Evolutionary conservation across 805 yeast genomes (phyloP), one percentile per base, ranked within the genome.

Genomic region (Nakazawaea ernobii): DNA sequence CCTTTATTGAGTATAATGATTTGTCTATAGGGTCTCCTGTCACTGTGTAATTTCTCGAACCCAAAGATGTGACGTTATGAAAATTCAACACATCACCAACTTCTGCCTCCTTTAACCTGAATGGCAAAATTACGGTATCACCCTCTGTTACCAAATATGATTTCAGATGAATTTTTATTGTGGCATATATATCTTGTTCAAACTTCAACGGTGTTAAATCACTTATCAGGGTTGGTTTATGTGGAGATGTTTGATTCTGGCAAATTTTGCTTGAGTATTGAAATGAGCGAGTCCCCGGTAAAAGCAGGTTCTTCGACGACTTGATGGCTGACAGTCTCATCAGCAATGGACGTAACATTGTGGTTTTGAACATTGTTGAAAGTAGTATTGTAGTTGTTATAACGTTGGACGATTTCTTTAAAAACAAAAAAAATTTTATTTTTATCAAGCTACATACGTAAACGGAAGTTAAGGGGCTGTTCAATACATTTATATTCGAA

Each of bases 61-160:
- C 99, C 28, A 94, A 66, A 9, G 89, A 82, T 13, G 84, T 77
- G 32, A 92, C 90, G 56, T 89, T 83, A 52, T 78, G 80, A 60
- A 94, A 75, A 42, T 73, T 68, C 44, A 94, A 70, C n/a, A 73
- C 71, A 63, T 91, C 97, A 15, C 99, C 99, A 4, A 92, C 82
- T 45, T 81, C 74, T 9, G 84, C 94, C 46, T 80, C 77, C 57
- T 81, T 84, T 71, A 94, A 61, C 53, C 80, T 77, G 65, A 79
- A 91, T 2, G 97, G 97, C 35, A 94, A 66, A 24, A 81, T 75
- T 45, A 94, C 77, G 54, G 74, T 77, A 64, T 94, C 99, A 20
- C 99, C 99, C 55, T 83, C 79, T 26, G 98, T 90, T 14, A 94
- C 94, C 52, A 94, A 70, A 59, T 87, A 90, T 38, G 94, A 88